Conservation (phyloP, 2,329 filamentous ascomycete species). For the Xylariaceae sp. region DNA sequence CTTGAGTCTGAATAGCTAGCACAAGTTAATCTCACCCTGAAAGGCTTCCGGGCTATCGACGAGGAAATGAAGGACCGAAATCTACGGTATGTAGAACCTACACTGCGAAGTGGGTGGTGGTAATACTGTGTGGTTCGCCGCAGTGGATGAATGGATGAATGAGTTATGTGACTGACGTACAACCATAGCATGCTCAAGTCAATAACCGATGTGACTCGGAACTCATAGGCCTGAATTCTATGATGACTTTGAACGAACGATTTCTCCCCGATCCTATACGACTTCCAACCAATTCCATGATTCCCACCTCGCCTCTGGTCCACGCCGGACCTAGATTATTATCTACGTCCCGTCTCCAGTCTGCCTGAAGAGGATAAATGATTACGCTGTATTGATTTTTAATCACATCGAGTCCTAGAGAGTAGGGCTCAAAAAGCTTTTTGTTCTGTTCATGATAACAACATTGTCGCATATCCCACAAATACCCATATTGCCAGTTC, state of each 20-base stretch:
- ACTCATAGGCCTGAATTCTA: conserved; percentile 14
- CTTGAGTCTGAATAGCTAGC: conserved; percentile 41
- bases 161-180: conserved; percentile 18
- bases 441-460: background rate
- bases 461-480: background rate
- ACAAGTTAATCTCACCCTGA: conserved; percentile 47
- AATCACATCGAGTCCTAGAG: background rate
- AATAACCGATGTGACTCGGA: conserved; percentile 34
- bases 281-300: background rate
- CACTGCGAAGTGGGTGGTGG: background rate
- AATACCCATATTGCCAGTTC: no score
- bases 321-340: background rate
- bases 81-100: conserved; percentile 41
- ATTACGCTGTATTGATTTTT: background rate
- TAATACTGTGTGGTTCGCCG: background rate
- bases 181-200: conserved; percentile 40
- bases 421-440: background rate
- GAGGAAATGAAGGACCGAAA: conserved; percentile 60
- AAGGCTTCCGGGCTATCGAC: conserved; percentile 57
- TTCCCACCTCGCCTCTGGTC: background rate
- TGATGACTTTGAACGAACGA: conserved; percentile 2
- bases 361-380: background rate
- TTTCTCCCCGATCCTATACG: background rate
- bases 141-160: background rate
- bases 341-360: background rate